Evolutionary conservation across 306 rosid species (phyloP).

Genomic region (Pterocarpus santalinus): DNA sequence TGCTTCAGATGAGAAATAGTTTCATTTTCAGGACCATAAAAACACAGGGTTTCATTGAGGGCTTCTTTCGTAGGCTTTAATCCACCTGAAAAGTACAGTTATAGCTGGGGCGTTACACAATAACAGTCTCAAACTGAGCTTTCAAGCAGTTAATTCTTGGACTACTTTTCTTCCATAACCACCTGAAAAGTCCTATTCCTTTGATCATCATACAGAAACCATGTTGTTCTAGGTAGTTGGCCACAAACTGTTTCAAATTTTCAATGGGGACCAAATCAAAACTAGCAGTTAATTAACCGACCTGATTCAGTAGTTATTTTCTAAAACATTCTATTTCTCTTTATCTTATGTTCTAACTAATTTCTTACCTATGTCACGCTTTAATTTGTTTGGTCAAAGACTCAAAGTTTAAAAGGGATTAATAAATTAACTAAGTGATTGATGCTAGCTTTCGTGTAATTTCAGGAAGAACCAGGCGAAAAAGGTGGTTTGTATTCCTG

Average conservation of each 20-base stretch:
- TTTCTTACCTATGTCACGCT: too few relatives aligned
- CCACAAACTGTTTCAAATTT: background rate
- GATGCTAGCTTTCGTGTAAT: background rate
- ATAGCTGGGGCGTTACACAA: slow-evolving; percentile 44
- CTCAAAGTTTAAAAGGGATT: background rate
- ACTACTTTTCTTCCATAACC: slow-evolving; percentile 40
- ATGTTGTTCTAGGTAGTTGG: too few relatives aligned
- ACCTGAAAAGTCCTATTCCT: slow-evolving; percentile 50
- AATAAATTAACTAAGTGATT: background rate
- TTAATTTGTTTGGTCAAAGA: too few relatives aligned
- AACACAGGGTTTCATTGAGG: slow-evolving; percentile 28
- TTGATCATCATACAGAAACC: slow-evolving; percentile 6
- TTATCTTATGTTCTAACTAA: too few relatives aligned
- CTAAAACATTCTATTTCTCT: too few relatives aligned
- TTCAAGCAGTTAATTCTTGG: slow-evolving; percentile 50
- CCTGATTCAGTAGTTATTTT: background rate
- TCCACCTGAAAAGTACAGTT: slow-evolving; percentile 51
- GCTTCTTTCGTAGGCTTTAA: slow-evolving; percentile 49
- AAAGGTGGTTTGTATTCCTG: slow-evolving; percentile 93
- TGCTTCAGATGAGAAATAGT: slow-evolving; percentile 34
- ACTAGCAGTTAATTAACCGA: background rate
- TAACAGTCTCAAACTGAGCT: slow-evolving; percentile 57
- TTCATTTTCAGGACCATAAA: slow-evolving; percentile 32
- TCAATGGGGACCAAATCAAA: background rate
- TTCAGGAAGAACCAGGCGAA: slow-evolving; percentile 86